Evolutionary conservation across 2,329 filamentous ascomycete genomes (phyloP).

Genomic region (Huntiella abstrusa): DNA sequence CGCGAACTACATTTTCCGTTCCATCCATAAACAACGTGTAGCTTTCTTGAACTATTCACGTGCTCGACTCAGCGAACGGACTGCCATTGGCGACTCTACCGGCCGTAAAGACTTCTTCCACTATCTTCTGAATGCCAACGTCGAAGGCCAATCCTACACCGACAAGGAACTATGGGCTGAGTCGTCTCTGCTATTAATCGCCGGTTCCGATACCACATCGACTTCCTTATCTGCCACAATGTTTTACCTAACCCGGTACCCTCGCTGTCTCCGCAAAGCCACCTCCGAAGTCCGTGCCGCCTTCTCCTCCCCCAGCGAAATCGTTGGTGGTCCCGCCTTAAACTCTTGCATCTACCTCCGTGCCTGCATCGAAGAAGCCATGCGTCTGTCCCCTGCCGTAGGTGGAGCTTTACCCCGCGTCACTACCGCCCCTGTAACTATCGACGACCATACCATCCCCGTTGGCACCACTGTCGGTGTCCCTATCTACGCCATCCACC

Average conservation of each 20-base stretch:
- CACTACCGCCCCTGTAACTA: constrained; percentile 37
- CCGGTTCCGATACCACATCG: constrained; percentile 53
- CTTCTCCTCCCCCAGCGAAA: constrained; percentile 35
- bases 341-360: constrained; percentile 38
- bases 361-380: constrained; percentile 45
- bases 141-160: constrained; percentile 41
- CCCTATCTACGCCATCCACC: constrained; percentile 50
- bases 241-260: constrained; percentile 41
- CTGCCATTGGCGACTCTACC: constrained; percentile 39
- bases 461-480: constrained; percentile 44
- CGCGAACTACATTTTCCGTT: constrained; percentile 48
- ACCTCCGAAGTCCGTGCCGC: constrained; percentile 31
- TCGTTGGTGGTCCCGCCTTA: constrained; percentile 31
- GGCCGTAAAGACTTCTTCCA: constrained; percentile 60
- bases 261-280: constrained; percentile 26
- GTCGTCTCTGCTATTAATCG: constrained; percentile 52
- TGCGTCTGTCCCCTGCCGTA: constrained; percentile 43
- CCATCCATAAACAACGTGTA: constrained; percentile 45
- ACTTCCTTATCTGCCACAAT: constrained; percentile 45
- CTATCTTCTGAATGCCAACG: constrained; percentile 51
- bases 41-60: constrained; percentile 56
- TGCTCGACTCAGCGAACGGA: constrained; percentile 45
- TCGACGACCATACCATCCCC: constrained; percentile 36
- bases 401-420: constrained; percentile 40
- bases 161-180: constrained; percentile 52